Percentiles rank a stretch among this genome's conserved stretches.
Conservation (phyloP, 1,139 yeast genomes). For the Zhuliangozyma blackwelliae region DNA sequence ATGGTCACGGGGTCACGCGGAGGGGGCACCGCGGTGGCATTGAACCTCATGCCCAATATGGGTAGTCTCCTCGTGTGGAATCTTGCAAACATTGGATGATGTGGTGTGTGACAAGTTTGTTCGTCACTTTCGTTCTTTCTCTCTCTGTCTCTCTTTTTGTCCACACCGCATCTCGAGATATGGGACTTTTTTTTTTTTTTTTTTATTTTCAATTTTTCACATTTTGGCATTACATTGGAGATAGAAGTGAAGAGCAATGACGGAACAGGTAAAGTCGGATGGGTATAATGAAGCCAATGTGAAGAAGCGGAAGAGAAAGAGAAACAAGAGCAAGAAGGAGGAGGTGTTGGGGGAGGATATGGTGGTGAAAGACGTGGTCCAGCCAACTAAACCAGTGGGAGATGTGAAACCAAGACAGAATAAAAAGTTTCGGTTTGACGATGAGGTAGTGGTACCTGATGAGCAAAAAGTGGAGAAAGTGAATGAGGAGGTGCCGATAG, state of each 20-base stretch:
- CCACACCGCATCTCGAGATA: background rate
- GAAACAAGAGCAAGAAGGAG: conserved; percentile 13
- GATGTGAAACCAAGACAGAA: conserved; percentile 6
- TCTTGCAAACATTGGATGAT: conserved; percentile 1
- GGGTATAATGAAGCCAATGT: conserved; percentile 4
- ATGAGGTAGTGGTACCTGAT: conserved; percentile 10
- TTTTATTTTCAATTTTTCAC: too few species aligned
- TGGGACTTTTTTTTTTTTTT: too few species aligned
- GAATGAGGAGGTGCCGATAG: background rate
- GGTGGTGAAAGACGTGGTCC: background rate
- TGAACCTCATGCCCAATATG: conserved; percentile 3
- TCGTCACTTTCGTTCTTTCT: conserved; percentile 1
- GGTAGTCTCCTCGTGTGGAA: background rate
- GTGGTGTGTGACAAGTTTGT: background rate
- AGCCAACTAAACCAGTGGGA: background rate
- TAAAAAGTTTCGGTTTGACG: conserved; percentile 30
- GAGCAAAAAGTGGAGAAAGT: background rate
- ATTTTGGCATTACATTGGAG: too few species aligned
- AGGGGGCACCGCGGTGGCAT: conserved; percentile 9
- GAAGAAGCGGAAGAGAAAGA: conserved; percentile 20
- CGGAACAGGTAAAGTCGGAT: conserved; percentile 5
- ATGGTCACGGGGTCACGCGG: conserved; percentile 25
- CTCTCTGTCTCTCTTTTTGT: conserved; percentile 1
- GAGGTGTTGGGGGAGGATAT: background rate
- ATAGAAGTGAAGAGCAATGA: conserved; percentile 1